Base-by-base conservation (phyloP, 106 monocot genomes). In the Allium sativum region DNA sequence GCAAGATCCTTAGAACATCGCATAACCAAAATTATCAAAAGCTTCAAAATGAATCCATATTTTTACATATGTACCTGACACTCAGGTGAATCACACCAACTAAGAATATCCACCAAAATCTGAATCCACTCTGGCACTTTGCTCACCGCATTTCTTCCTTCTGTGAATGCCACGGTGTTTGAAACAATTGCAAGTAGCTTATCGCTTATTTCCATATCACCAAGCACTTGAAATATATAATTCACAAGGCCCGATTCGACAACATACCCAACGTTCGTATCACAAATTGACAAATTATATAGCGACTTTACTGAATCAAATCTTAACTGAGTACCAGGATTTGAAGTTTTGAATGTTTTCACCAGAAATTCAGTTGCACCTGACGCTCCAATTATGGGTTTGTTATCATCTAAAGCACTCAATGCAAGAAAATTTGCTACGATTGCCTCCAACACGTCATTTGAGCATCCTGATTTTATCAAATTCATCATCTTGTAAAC, bases 401-500 rank as follows among this genome's bases (percentile, higher is more conserved):
- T 95, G 64, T 95, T 95, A 12, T 81, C 31, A 52, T 90, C 95
- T 7, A 90, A 74, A 11, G 95, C 90, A 45, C 83, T 82, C 44
- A 95, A 81, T 8, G 77, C 65, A 56, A 95, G 77, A 53, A 95
- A 78, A 45, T 95, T 95, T 7, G 90, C 90, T 6, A 79, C 77
- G 54, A 90, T 73, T n/a, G 84, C 90, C 15, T 81, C 86, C 4
- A 72, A 68, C 6, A 77, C 45, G 11, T 47, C 2, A 18, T 53
- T 21, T 0, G 67, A 15, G 56, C 57, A 45, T 18, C 58, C 47
- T 0, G 65, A 61, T 52, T 57, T 63, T 5, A 87, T 71, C 40
- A 87, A 11, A 9, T 41, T 22, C 14, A 82, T 72, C 90, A 96
- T 96, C 70, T 84, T 96, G 62, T 84, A 78, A 53, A 90, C 61